phyloP scores from a whole-genome alignment of 2,329 filamentous ascomycete genomes.

The Nothomitra cinnamomea region DNA sequence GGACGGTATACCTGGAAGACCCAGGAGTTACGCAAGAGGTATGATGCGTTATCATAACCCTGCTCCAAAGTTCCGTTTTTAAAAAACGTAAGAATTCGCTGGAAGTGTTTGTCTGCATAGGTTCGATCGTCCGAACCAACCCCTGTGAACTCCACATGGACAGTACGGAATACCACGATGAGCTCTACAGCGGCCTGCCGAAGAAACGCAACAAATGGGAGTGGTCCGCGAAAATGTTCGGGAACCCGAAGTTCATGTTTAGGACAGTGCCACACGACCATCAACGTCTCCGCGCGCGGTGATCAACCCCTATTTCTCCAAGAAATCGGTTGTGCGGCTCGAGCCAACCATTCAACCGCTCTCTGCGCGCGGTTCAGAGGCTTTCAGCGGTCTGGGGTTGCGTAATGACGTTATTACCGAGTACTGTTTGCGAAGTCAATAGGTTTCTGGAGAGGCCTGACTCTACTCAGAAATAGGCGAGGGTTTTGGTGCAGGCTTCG shows the following conservation, averaged over 20 bases:
- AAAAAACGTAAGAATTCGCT: background rate
- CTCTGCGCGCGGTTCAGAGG: conserved; percentile 13
- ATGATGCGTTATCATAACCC: background rate
- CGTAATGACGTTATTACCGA: conserved; percentile 18
- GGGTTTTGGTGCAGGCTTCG: conserved; percentile 9
- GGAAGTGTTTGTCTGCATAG: background rate
- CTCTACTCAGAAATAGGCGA: conserved; percentile 5
- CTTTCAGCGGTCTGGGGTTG: conserved; percentile 14
- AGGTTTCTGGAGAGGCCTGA: conserved; percentile 11
- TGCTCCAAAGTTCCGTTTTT: background rate
- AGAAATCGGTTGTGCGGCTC: conserved; percentile 9
- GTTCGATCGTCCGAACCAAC: conserved; percentile 1
- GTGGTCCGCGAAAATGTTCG: conserved; percentile 5
- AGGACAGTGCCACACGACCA: conserved; percentile 12
- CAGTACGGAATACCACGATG: background rate
- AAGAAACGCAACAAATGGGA: background rate
- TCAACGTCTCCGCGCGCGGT: conserved; percentile 12
- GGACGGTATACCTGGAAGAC: background rate
- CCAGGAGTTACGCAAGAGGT: background rate
- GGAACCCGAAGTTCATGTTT: conserved; percentile 7
- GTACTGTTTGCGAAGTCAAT: conserved; percentile 15
- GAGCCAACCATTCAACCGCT: conserved; percentile 13
- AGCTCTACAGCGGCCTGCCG: background rate
- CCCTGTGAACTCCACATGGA: conserved; percentile 2
- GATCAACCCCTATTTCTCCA: conserved; percentile 13